These are phyloP conservation scores for Pisolithus tinctorius DNA, from an alignment of 768 basidiomycete species.

Conservation along the genomic window DNA sequence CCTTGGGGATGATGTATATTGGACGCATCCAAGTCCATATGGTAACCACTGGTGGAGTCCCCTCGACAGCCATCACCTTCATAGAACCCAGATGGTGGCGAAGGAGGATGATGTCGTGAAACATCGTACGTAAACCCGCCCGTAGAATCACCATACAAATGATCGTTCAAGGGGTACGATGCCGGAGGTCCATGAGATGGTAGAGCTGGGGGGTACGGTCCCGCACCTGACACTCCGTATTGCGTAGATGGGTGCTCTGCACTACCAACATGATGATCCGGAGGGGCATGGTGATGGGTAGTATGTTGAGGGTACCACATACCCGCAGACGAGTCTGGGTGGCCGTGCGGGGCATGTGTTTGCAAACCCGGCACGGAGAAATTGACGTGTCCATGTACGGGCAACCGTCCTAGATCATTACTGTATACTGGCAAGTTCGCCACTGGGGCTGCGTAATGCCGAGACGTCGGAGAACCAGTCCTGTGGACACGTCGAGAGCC, in stretches of 20 bases:
- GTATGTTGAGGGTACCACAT: slow-evolving; percentile 15
- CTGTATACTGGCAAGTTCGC: slow-evolving; percentile 47
- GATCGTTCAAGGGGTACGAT: background rate
- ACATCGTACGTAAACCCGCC: background rate
- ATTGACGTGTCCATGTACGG: slow-evolving; percentile 30
- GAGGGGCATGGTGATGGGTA: background rate
- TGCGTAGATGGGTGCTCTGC: background rate
- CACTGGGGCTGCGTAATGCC: slow-evolving; percentile 7
- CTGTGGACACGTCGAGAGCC: slow-evolving; percentile 30
- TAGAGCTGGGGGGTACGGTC: background rate
- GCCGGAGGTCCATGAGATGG: background rate
- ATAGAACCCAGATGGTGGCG: background rate
- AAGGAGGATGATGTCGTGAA: background rate
- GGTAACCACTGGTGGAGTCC: background rate
- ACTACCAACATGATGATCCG: background rate
- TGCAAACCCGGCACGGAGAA: slow-evolving; percentile 6
- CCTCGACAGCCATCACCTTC: background rate
- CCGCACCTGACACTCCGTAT: background rate
- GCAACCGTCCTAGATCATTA: slow-evolving; percentile 51
- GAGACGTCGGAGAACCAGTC: slow-evolving; percentile 9
- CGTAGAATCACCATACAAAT: background rate
- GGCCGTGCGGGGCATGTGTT: background rate
- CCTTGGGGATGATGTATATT: background rate
- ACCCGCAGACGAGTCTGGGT: background rate
- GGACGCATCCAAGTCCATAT: background rate